Evolutionary conservation across 306 rosid species (phyloP), one percentile per base, ranked within the genome.

Genomic region (Cucumis sativus): DNA sequence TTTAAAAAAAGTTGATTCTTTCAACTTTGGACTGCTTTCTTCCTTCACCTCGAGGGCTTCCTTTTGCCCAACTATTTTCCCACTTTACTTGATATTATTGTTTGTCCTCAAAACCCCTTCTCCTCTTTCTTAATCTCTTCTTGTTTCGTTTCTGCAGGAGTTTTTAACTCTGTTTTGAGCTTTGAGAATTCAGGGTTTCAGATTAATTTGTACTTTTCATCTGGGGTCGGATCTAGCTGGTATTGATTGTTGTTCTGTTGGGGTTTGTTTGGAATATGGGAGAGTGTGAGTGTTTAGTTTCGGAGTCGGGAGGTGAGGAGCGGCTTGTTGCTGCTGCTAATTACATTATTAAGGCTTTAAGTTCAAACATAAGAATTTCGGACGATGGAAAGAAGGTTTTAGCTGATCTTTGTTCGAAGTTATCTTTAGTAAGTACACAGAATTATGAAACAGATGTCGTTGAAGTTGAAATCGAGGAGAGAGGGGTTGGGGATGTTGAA

Each of bases 241-340:
- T 72, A 52, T 40, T 79, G 69, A 77, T 80, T 30, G 54, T 49
- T 21, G 72, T 45, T 79, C 20, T 28, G 30, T 28, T 28, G 30
- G 30, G 30, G 30, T 28, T 1, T 28, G 64, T 45, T 87, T 87
- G 88, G 88, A 84, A 78, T 30, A 86, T 86, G 77, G 92, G 79
- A 81, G 96, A 91, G 35, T 80, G 79, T 76, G 85, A 78, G 80
- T 77, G 78, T 78, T 79, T 70, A 83, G 81, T 63, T 81, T 83
- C 89, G 3, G 91, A 90, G 62, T 66, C 85, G 43, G 96, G 86
- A 81, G 89, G 88, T 73, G 98, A 90, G 75, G 87, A 89, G 68
- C 86, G 81, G 62, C 79, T 93, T 17, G 88, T 93, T 85, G 92
- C 93, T 79, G 86, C 97, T 8, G 94, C 90, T 4, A 85, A 85